These are phyloP conservation scores for Rhododendron molle DNA, from an alignment of 148 eudicot species.

Conservation along the genomic window DNA sequence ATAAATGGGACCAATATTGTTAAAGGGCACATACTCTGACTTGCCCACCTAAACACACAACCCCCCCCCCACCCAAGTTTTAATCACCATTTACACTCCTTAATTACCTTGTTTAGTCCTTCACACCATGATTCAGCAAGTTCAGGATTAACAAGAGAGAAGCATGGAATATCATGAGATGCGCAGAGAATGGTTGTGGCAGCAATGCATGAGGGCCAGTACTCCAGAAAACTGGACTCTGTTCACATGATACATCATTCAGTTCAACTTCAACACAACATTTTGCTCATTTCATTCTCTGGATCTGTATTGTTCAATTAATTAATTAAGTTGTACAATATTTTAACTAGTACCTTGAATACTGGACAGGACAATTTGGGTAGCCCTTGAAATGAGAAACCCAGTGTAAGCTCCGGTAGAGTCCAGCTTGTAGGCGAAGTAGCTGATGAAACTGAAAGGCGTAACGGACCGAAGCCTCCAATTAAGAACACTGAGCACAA, in stretches of 20 bases:
- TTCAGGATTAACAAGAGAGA: conserved; percentile 60
- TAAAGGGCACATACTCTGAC: neutral
- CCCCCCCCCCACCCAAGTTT: neutral
- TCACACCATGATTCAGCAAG: conserved; percentile 82
- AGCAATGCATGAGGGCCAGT: conserved; percentile 89
- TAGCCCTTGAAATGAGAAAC: conserved; percentile 59
- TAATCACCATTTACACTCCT: conserved; percentile 17
- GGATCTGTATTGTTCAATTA: neutral
- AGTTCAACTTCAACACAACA: neutral
- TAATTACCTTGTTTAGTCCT: conserved; percentile 70
- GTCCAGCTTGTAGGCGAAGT: conserved; percentile 74
- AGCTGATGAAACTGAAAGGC: conserved; percentile 65
- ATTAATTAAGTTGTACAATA: no score
- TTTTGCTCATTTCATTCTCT: neutral
- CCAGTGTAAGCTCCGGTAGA: conserved; percentile 43
- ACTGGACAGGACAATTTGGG: conserved; percentile 57
- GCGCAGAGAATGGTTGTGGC: conserved; percentile 81
- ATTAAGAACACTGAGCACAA: conserved; percentile 62
- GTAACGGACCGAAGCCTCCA: conserved; percentile 79
- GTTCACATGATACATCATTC: conserved; percentile 8
- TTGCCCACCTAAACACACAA: no score
- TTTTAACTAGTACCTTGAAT: conserved; percentile 37
- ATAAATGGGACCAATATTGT: neutral
- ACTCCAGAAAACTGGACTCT: conserved; percentile 71
- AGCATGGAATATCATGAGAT: conserved; percentile 66